Base-by-base conservation (phyloP, 768 basidiomycete genomes). In the Hysterangium stoloniferum region DNA sequence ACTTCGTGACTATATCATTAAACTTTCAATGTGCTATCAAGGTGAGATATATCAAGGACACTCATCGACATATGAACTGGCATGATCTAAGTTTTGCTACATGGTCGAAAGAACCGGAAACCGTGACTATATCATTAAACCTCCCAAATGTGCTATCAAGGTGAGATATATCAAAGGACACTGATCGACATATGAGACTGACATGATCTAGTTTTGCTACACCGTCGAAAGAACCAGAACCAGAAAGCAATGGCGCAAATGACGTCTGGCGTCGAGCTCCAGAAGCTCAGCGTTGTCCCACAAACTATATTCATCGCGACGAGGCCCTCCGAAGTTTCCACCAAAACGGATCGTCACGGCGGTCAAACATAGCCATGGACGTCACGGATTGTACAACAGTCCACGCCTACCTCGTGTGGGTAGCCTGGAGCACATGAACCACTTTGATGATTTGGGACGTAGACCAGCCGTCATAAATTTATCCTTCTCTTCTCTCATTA, bases 281-380 rank as follows among this genome's bases (percentile, higher is more conserved):
- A 85, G 58, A 91, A 89, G 59, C 79, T 97, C 3, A 84, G 85
- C 1, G 84, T 94, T 4, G 86, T 93, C 0, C 91, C 92, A 11
- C 90, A 89, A 53, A 96, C 91, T 0, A 82, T 96, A 17, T 96
- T 97, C 65, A 69, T 96, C 57, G 87, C 62, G 27, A 59, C 49
- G 24, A 50, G 54, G 29, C 37, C 53, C 19, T 45, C 56, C 7
- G 56, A 57, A 19, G 33, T 34, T 13, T 45, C 45, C n/a, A 34
- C 33, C 22, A 25, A 25, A 35, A 20, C 4, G 20, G 31, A 24
- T 19, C 31, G 25, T 29, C 45, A 19, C 52, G 52, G 27, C 43
- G 34, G 12, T 38, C 44, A 17, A 28, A 11, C 6, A 17, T 38
- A 19, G 52, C 45, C 20, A 31, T 36, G 31, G 52, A 17, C n/a